Percentiles rank a stretch among this genome's conserved stretches.
Conservation (phyloP, 768 basidiomycete species). For the Exidia glandulosa region DNA sequence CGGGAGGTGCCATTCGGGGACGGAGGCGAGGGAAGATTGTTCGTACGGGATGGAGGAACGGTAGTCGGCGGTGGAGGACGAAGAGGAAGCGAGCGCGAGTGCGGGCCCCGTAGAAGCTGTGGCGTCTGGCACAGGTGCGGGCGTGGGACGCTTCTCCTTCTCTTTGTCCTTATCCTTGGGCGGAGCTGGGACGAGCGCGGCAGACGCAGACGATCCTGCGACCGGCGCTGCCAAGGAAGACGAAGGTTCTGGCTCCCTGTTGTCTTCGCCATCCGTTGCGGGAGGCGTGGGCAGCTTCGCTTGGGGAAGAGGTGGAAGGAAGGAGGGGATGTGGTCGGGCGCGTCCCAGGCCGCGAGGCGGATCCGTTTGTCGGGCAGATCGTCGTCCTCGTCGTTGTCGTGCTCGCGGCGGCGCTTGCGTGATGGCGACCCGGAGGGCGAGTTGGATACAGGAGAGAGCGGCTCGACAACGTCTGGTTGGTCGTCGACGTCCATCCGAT, state of each 20-base stretch:
- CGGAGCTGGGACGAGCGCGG: conserved; percentile 8
- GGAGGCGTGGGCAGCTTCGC: conserved; percentile 11
- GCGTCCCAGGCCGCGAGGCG: conserved; percentile 41
- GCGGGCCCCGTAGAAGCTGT: conserved; percentile 21
- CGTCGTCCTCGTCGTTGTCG: conserved; percentile 19
- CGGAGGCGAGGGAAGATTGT: conserved; percentile 54
- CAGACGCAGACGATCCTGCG: not conserved
- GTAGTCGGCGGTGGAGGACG: conserved; percentile 46
- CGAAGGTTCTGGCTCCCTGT: too few relatives aligned
- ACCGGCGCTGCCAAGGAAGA: conserved; percentile 4
- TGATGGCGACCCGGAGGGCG: conserved; percentile 2
- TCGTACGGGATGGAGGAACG: conserved; percentile 62
- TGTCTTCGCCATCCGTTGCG: not conserved
- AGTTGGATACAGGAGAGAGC: conserved; percentile 4
- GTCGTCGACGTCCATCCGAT: too few relatives aligned
- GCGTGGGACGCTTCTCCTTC: too few relatives aligned
- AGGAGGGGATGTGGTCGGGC: conserved; percentile 52
- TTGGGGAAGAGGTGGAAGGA: conserved; percentile 56
- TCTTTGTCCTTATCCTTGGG: too few relatives aligned
- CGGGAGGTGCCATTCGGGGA: conserved; percentile 63
- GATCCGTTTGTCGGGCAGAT: conserved; percentile 50
- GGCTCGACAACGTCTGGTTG: conserved; percentile 5
- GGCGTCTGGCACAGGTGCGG: not conserved
- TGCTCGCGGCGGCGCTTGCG: conserved; percentile 6
- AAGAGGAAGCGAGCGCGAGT: conserved; percentile 28